phyloP scores from a whole-genome alignment of 768 basidiomycete species.

The Panaeolus cyanescens region DNA sequence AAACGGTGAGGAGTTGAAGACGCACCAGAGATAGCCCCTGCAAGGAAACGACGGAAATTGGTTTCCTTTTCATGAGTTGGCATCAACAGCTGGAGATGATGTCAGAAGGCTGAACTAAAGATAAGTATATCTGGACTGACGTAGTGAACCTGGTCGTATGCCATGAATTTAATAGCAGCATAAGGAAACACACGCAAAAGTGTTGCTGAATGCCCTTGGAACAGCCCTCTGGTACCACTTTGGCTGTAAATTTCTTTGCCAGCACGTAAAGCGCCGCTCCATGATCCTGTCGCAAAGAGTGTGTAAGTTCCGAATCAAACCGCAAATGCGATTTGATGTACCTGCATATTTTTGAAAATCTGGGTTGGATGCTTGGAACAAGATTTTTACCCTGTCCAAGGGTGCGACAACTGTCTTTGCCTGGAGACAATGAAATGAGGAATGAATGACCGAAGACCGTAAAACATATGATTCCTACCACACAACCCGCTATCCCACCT shows the following conservation, averaged over 20 bases:
- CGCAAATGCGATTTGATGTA: constrained; percentile 32
- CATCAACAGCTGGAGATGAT: constrained; percentile 71
- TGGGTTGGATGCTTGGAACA: constrained; percentile 96
- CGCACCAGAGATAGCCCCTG: constrained; percentile 87
- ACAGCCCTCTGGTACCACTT: constrained; percentile 74
- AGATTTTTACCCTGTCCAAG: constrained; percentile 96
- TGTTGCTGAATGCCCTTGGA: constrained; percentile 97
- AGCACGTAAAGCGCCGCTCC: constrained; percentile 83
- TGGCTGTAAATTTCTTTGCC: constrained; percentile 69
- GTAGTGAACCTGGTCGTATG: constrained; percentile 85
- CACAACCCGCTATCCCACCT: constrained; percentile 91
- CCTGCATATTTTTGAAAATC: constrained; percentile 95
- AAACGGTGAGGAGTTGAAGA: constrained; percentile 11
- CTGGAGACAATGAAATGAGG: constrained; percentile 39
- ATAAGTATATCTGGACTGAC: constrained; percentile 40
- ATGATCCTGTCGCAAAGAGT: constrained; percentile 60
- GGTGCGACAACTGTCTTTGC: constrained; percentile 96
- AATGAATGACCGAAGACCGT: constrained; percentile 9
- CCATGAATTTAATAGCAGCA: constrained; percentile 96
- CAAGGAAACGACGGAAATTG: constrained; percentile 74
- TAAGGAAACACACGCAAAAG: constrained; percentile 95
- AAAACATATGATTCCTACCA: constrained; percentile 56
- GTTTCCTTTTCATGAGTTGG: constrained; percentile 80
- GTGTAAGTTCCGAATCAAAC: neutral
- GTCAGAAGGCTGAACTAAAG: constrained; percentile 11